Percentiles rank a stretch among this genome's conserved stretches.
phyloP scores from a whole-genome alignment of 352 stramenopile genomes.

The Phytopythium cucurbitacearum region DNA sequence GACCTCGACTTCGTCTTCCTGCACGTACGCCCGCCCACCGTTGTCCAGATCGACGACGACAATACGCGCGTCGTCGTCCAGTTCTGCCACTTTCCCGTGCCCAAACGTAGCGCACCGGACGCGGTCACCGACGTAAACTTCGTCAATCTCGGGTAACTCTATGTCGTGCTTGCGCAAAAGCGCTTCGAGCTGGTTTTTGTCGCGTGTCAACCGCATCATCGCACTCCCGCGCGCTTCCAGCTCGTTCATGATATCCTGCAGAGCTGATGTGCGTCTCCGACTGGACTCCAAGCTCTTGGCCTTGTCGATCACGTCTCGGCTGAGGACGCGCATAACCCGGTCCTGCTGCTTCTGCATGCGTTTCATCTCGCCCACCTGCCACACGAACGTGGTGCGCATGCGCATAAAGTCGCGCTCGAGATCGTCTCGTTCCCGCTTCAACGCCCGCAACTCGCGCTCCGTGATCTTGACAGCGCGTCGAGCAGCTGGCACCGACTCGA shows the following conservation, averaged over 20 bases:
- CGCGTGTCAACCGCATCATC: slow-evolving; percentile 53
- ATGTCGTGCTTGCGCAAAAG: slow-evolving; percentile 36
- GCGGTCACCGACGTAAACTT: slow-evolving; percentile 58
- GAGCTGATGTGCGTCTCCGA: slow-evolving; percentile 58
- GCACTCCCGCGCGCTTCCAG: slow-evolving; percentile 49
- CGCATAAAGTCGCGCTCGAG: slow-evolving; percentile 72
- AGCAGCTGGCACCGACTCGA: slow-evolving; percentile 61
- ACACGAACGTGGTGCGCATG: slow-evolving; percentile 55
- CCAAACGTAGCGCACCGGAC: slow-evolving; percentile 41
- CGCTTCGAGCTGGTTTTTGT: slow-evolving; percentile 58
- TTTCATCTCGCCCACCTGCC: slow-evolving; percentile 64
- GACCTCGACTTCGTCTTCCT: slow-evolving; percentile 56
- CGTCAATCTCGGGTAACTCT: slow-evolving; percentile 50
- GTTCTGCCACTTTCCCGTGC: slow-evolving; percentile 27
- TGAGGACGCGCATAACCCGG: slow-evolving; percentile 42
- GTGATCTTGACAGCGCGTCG: slow-evolving; percentile 70
- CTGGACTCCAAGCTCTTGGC: slow-evolving; percentile 62
- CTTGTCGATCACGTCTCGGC: slow-evolving; percentile 36
- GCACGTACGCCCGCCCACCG: slow-evolving; percentile 40
- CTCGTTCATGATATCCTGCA: slow-evolving; percentile 82
- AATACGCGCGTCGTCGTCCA: slow-evolving; percentile 38
- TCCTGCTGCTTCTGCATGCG: slow-evolving; percentile 69
- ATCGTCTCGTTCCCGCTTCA: slow-evolving; percentile 73
- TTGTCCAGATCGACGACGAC: slow-evolving; percentile 40
- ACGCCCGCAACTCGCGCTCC: slow-evolving; percentile 57